These are phyloP conservation scores for Fusarium brevicatenulatum DNA, from an alignment of 2,329 filamentous ascomycete species.

Conservation along the genomic window DNA sequence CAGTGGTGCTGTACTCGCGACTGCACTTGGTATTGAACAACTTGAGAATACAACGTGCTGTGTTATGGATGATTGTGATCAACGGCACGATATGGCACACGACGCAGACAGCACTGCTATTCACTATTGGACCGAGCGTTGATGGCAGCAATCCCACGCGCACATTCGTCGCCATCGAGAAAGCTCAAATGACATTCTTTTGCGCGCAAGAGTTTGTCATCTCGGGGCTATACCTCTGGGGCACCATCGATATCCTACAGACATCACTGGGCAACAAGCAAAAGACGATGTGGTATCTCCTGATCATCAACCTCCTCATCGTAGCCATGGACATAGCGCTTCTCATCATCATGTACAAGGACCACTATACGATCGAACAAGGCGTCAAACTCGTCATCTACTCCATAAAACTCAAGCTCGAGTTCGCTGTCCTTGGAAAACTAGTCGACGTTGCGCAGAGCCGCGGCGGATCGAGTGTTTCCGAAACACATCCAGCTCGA, in stretches of 20 bases:
- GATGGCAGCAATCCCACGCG: not conserved
- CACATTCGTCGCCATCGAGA: constrained; percentile 10
- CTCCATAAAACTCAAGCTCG: constrained; percentile 49
- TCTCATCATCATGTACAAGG: constrained; percentile 19
- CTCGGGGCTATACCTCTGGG: constrained; percentile 12
- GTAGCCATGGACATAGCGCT: constrained; percentile 32
- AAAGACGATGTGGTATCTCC: constrained; percentile 28
- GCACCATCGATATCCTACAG: constrained; percentile 7
- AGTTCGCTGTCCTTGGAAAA: constrained; percentile 50
- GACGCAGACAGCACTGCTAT: constrained; percentile 7
- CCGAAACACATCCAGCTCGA: not conserved
- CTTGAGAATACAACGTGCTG: not conserved
- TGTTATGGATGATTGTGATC: constrained; percentile 23
- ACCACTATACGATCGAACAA: constrained; percentile 11
- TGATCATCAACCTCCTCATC: constrained; percentile 24
- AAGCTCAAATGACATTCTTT: constrained; percentile 19
- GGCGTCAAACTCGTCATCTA: constrained; percentile 21
- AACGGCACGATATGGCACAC: constrained; percentile 23
- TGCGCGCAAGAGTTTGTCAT: constrained; percentile 21
- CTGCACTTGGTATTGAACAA: not conserved
- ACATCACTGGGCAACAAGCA: constrained; percentile 21
- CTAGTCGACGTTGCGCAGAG: constrained; percentile 49
- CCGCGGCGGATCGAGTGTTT: constrained; percentile 8
- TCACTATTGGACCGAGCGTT: not conserved
- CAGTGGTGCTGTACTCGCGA: constrained; percentile 8